Conservation (phyloP, 2,329 filamentous ascomycete genomes). For the Fusarium sororula region DNA sequence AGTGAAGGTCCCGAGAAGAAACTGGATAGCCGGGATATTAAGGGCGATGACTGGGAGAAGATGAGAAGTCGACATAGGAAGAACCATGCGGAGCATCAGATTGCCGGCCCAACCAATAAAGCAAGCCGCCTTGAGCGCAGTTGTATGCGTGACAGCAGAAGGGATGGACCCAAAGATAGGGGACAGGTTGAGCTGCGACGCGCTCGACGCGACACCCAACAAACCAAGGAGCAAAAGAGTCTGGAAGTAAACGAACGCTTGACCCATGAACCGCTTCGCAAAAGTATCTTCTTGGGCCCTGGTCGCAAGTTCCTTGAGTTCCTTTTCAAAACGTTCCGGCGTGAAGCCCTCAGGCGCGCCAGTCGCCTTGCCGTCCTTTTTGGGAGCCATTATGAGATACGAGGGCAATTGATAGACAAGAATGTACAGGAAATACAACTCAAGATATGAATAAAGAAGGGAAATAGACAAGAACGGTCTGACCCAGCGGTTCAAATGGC, state of each 20-base stretch:
- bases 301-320: constrained; percentile 61
- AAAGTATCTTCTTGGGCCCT: constrained; percentile 50
- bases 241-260: constrained; percentile 52
- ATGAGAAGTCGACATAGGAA: constrained; percentile 59
- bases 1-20: constrained; percentile 74
- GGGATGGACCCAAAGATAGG: constrained; percentile 91
- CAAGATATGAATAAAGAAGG: neutral
- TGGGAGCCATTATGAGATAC: constrained; percentile 33
- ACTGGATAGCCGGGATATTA: constrained; percentile 79
- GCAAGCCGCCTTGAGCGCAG: constrained; percentile 70
- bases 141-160: constrained; percentile 74
- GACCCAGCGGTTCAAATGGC: constrained; percentile 42
- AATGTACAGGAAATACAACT: constrained; percentile 6
- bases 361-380: constrained; percentile 35
- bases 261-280: constrained; percentile 47
- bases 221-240: constrained; percentile 44
- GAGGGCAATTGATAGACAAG: neutral
- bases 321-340: constrained; percentile 62
- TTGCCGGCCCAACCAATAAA: constrained; percentile 79
- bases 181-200: constrained; percentile 79
- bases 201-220: constrained; percentile 69
- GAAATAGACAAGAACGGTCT: neutral
- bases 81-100: constrained; percentile 56
- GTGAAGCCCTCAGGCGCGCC: constrained; percentile 50
- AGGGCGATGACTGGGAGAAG: constrained; percentile 78